Evolutionary conservation across 148 eudicot genomes (phyloP).

Genomic region (Vaccinium darrowii): DNA sequence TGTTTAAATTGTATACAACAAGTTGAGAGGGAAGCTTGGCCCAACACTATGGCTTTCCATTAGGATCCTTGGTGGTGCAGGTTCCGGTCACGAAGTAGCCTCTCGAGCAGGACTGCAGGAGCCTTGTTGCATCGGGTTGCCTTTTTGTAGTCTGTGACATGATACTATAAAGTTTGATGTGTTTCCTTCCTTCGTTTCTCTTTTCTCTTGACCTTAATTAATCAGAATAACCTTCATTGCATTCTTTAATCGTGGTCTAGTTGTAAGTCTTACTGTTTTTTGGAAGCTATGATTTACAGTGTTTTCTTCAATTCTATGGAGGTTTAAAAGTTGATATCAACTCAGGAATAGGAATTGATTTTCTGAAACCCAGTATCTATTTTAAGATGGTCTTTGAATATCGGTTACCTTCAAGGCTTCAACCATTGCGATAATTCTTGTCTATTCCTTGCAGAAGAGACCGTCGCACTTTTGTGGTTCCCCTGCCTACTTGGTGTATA

Average conservation of each 20-base stretch:
- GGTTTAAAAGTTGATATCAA: not conserved
- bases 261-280: not conserved
- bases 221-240: not conserved
- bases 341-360: not conserved
- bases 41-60: not conserved
- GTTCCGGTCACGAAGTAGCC: not conserved
- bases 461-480: conserved; percentile 27
- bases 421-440: not conserved
- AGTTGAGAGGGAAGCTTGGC: not conserved
- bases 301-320: not conserved
- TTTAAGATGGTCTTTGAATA: not conserved
- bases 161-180: not conserved
- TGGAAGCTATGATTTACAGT: not conserved
- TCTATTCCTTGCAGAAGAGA: conserved; percentile 45
- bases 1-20: not conserved
- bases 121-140: not conserved
- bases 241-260: not conserved
- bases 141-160: not conserved
- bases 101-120: not conserved
- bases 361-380: not conserved
- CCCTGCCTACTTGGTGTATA: conserved; percentile 29
- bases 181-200: not conserved
- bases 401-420: not conserved
- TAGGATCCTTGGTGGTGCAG: not conserved
- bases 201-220: not conserved